phyloP scores from a whole-genome alignment of 495 filamentous ascomycete species.

The Cetradonia linearis region DNA sequence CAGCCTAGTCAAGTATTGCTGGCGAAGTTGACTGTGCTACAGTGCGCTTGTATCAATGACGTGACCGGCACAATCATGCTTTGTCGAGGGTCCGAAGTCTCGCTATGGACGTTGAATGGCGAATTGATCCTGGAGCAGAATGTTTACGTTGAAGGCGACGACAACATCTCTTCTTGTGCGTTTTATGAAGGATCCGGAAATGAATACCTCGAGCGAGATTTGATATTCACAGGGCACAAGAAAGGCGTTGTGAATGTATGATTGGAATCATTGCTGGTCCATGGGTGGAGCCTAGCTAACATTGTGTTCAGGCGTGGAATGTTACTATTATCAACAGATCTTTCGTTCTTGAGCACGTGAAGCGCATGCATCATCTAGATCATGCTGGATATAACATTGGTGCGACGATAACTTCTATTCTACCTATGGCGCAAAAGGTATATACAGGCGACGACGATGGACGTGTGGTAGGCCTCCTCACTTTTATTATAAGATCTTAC shows the following conservation, averaged over 20 bases:
- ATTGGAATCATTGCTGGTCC: background rate
- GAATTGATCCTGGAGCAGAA: conserved; percentile 68
- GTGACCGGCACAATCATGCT: conserved; percentile 80
- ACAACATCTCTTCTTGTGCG: conserved; percentile 66
- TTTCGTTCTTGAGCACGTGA: conserved; percentile 54
- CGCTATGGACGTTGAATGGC: conserved; percentile 86
- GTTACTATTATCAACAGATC: conserved; percentile 40
- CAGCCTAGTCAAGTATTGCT: background rate
- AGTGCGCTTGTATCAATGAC: conserved; percentile 81
- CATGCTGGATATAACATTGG: conserved; percentile 67
- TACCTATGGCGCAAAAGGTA: conserved; percentile 70
- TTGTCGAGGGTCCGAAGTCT: conserved; percentile 59
- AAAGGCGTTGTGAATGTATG: conserved; percentile 69
- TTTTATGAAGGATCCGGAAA: conserved; percentile 90
- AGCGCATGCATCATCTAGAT: conserved; percentile 77
- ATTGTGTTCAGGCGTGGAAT: conserved; percentile 41
- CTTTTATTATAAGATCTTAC: background rate
- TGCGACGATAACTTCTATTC: conserved; percentile 77
- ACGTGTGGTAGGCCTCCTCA: conserved; percentile 50
- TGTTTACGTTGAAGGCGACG: conserved; percentile 61
- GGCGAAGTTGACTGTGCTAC: conserved; percentile 17
- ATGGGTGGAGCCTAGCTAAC: background rate
- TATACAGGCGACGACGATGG: conserved; percentile 93
- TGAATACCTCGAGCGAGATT: conserved; percentile 80
- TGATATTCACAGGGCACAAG: conserved; percentile 82